These are phyloP conservation scores for Trichoderma cornu-damae DNA, from an alignment of 2,329 filamentous ascomycete genomes.

Conservation along the genomic window DNA sequence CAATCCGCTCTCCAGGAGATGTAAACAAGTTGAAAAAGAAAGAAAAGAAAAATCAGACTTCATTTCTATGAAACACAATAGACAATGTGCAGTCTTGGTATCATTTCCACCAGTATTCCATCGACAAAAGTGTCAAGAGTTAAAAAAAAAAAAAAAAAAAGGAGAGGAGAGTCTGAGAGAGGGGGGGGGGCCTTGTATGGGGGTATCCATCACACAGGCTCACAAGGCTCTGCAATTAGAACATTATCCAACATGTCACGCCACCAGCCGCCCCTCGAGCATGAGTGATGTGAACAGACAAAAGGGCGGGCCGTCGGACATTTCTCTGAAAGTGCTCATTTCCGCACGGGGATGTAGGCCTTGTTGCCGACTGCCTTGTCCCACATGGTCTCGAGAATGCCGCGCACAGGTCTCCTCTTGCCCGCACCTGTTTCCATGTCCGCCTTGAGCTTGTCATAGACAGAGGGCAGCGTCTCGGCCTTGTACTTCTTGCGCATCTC, in stretches of 20 bases:
- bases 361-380: slow-evolving; percentile 29
- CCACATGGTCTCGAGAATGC: slow-evolving; percentile 30
- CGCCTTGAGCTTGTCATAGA: slow-evolving; percentile 50
- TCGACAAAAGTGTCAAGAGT: no score
- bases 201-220: slow-evolving; percentile 16
- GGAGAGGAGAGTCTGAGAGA: neutral
- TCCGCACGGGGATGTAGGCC: slow-evolving; percentile 27
- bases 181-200: slow-evolving; percentile 7
- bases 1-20: neutral
- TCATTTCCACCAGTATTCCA: slow-evolving; percentile 9
- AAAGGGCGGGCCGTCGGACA: neutral
- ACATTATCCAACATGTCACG: slow-evolving; percentile 12
- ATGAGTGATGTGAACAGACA: neutral
- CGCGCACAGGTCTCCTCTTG: slow-evolving; percentile 26
- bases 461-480: slow-evolving; percentile 43
- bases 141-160: neutral
- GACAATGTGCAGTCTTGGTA: slow-evolving; percentile 7
- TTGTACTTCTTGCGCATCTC: slow-evolving; percentile 44
- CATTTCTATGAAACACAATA: slow-evolving; percentile 6
- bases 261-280: neutral
- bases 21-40: neutral
- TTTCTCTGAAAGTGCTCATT: slow-evolving; percentile 10
- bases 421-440: slow-evolving; percentile 26
- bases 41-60: neutral
- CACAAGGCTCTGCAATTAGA: slow-evolving; percentile 9